phyloP scores from a whole-genome alignment of 805 yeast species.

The Yarrowia sp. region DNA sequence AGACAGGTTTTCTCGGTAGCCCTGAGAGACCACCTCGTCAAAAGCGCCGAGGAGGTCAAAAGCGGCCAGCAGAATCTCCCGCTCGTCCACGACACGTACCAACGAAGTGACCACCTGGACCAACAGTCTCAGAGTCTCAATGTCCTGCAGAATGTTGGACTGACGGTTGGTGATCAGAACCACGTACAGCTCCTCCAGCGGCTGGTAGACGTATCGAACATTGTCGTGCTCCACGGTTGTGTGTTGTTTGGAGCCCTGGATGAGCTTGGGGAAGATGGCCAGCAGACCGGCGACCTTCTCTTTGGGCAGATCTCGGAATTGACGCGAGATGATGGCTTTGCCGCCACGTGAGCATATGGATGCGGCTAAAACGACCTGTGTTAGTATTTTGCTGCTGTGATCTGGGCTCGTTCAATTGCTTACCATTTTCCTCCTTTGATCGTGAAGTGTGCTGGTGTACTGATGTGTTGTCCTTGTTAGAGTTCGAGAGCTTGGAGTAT shows the following conservation, averaged over 20 bases:
- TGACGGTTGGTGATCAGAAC: conserved; percentile 86
- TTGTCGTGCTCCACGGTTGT: conserved; percentile 91
- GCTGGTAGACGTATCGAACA: conserved; percentile 92
- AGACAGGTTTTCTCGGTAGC: conserved; percentile 84
- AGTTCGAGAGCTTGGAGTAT: conserved; percentile 11
- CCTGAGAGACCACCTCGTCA: conserved; percentile 87
- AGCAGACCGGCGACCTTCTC: conserved; percentile 83
- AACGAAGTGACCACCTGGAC: conserved; percentile 75
- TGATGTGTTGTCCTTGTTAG: conserved; percentile 25
- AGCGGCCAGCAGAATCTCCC: conserved; percentile 76
- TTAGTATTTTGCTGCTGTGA: not conserved
- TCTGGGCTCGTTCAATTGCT: not conserved
- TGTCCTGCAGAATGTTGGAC: conserved; percentile 90
- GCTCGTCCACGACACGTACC: conserved; percentile 69
- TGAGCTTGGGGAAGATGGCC: conserved; percentile 78
- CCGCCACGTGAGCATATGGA: conserved; percentile 93
- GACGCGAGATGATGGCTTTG: conserved; percentile 86
- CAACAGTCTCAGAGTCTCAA: conserved; percentile 83
- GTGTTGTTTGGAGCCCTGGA: conserved; percentile 72
- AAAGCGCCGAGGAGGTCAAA: conserved; percentile 88
- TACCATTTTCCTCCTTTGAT: conserved; percentile 25
- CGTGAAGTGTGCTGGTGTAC: conserved; percentile 14
- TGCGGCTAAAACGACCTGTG: conserved; percentile 61
- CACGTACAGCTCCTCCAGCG: conserved; percentile 88
- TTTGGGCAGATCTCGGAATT: conserved; percentile 77